Evolutionary conservation across 768 basidiomycete genomes (phyloP).

Genomic region (Botryobasidium botryosum): DNA sequence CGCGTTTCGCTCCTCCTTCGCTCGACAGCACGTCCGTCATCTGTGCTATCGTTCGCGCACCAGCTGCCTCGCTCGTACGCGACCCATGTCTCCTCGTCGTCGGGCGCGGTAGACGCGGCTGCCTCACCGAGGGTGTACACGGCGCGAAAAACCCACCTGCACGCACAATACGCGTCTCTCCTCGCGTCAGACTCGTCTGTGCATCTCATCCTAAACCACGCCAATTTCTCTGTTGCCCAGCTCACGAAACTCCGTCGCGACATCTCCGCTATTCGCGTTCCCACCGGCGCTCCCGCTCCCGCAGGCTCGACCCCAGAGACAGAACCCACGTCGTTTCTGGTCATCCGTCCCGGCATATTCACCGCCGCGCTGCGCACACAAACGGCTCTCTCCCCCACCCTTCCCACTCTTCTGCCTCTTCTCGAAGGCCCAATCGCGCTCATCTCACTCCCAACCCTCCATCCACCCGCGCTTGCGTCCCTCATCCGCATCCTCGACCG

Average conservation of each 20-base stretch:
- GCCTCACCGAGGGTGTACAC: too few relatives aligned
- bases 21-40: too few relatives aligned
- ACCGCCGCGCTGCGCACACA: background rate
- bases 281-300: background rate
- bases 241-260: background rate
- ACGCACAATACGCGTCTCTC: background rate
- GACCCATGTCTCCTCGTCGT: too few relatives aligned
- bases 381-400: background rate
- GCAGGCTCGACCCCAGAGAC: background rate
- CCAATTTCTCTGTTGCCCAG: background rate
- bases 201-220: background rate
- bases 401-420: too few relatives aligned
- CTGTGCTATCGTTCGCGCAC: too few relatives aligned
- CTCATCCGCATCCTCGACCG: constrained; percentile 3
- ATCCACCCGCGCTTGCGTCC: background rate
- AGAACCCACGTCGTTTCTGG: background rate
- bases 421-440: background rate
- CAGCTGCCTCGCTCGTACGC: too few relatives aligned
- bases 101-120: too few relatives aligned
- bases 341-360: constrained; percentile 1
- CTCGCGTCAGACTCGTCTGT: background rate
- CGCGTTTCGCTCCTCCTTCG: too few relatives aligned
- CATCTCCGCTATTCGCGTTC: background rate
- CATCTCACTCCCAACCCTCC: background rate
- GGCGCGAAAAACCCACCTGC: constrained; percentile 1